Evolutionary conservation across 768 basidiomycete species (phyloP).

Genomic region (Naganishia onofrii): DNA sequence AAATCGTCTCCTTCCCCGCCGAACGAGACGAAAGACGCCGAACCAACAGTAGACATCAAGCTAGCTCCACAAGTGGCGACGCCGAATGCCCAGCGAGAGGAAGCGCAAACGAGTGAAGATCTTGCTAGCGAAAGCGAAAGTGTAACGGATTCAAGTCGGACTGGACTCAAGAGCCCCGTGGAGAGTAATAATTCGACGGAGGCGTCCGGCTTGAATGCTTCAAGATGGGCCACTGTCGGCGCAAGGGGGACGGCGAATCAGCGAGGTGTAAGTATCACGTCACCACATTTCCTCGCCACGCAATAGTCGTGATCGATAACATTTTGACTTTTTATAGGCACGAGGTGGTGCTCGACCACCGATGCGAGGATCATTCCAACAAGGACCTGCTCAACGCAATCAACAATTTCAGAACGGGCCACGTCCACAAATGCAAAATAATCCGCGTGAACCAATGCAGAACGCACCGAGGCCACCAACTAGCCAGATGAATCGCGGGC

Average conservation of each 20-base stretch:
- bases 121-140: constrained; percentile 1
- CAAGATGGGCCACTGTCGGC: not conserved
- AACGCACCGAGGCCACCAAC: not conserved
- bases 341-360: not conserved
- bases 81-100: not conserved
- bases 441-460: not conserved
- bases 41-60: constrained; percentile 3
- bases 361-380: not conserved
- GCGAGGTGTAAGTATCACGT: not conserved
- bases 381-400: not conserved
- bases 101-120: constrained; percentile 15
- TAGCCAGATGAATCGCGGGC: not conserved
- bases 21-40: not conserved
- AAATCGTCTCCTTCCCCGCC: not conserved
- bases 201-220: not conserved
- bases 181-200: not conserved
- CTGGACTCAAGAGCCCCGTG: not conserved
- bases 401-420: not conserved
- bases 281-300: too few relatives aligned
- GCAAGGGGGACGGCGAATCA: not conserved
- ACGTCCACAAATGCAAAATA: not conserved
- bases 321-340: not conserved
- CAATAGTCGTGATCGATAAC: too few relatives aligned
- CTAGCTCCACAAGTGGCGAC: not conserved
- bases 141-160: not conserved